A percentile compares a stretch with the other conserved stretches of the same genome.
These are phyloP conservation scores for Colletotrichum navitas DNA, from an alignment of 2,329 filamentous ascomycete genomes.

Conservation along the genomic window DNA sequence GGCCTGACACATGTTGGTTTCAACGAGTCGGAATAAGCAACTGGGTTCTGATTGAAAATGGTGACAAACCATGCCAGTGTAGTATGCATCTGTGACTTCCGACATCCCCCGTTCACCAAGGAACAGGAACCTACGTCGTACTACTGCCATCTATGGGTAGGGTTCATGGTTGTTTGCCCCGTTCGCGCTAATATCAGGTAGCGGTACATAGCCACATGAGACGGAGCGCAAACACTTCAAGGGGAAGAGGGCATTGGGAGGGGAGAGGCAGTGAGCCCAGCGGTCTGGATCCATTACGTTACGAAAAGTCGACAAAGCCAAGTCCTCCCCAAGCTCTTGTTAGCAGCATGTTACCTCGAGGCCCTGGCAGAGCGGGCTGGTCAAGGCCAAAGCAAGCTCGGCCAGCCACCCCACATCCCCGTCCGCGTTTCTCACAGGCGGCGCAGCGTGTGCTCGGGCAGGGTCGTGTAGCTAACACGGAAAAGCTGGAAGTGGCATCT, in stretches of 20 bases:
- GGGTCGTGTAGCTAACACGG: not conserved
- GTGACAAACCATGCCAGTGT: not conserved
- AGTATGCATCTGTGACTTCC: not conserved
- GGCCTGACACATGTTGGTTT: not conserved
- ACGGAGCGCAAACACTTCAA: not conserved
- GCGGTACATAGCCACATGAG: not conserved
- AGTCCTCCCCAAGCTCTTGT: not conserved
- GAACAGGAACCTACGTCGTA: too few relatives aligned
- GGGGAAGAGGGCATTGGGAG: not conserved
- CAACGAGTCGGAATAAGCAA: not conserved
- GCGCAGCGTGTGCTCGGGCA: not conserved
- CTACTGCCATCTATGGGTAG: not conserved
- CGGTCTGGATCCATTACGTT: conserved; percentile 42
- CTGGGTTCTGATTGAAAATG: not conserved
- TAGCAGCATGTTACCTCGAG: conserved; percentile 16
- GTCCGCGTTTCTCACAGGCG: conserved; percentile 9
- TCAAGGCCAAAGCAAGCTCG: conserved; percentile 11
- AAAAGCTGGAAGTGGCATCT: not conserved
- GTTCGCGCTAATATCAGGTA: not conserved
- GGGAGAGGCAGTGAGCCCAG: conserved; percentile 13
- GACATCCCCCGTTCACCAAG: not conserved
- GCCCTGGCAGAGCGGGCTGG: not conserved
- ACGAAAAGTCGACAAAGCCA: conserved; percentile 29
- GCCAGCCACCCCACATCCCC: not conserved
- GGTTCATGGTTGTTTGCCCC: conserved; percentile 2